Evolutionary conservation across 495 filamentous ascomycete genomes (phyloP), one percentile per base, ranked within the genome.

Genomic region (Monascus purpureus): DNA sequence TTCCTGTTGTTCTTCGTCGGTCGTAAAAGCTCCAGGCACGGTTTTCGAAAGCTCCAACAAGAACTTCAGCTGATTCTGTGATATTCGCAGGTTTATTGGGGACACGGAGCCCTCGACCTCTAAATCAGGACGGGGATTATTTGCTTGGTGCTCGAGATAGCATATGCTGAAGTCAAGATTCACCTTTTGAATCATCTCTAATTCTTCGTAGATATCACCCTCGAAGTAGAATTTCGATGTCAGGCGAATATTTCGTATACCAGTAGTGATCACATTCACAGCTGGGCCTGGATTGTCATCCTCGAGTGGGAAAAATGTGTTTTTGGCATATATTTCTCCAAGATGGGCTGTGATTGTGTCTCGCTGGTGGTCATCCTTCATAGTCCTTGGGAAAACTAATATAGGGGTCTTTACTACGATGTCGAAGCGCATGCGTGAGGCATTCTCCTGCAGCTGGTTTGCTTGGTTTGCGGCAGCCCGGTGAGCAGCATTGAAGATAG

Each of bases 251-350:
- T 95, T 88, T 25, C 87, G 73, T 38, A 97, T 90, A 17, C 90
- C 90, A 28, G 88, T 78, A 6, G 80, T 78, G 17, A 97, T 72
- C 48, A 92, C 79, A 67, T 93, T 97, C 15, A 80, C 83, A 45
- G 82, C 75, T 13, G 74, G 63, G 3, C 80, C 70, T 32, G 79
- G 68, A 28, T 66, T 63, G 2, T 70, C 68, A 33, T 88, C 81
- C 7, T 84, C 77, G 28, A 94, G 59, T 0, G 82, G 78, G 7
- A 77, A 72, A 43, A 97, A 96, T 28, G 73, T 77, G 46, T 97
- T 96, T 57, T 85, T 85, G 3, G 80, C 85, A 55, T 96, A 97
- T 14, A 97, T 93, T 53, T 97, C 90, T 53, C 90, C 90, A 11
- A 97, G 66, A 45, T 94, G 88, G 5, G 88, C 90, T 2, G 85